Percentiles rank a stretch among this genome's conserved stretches.
phyloP scores from a whole-genome alignment of 139 green algal species.

The Tetradesmus lagerheimii region DNA sequence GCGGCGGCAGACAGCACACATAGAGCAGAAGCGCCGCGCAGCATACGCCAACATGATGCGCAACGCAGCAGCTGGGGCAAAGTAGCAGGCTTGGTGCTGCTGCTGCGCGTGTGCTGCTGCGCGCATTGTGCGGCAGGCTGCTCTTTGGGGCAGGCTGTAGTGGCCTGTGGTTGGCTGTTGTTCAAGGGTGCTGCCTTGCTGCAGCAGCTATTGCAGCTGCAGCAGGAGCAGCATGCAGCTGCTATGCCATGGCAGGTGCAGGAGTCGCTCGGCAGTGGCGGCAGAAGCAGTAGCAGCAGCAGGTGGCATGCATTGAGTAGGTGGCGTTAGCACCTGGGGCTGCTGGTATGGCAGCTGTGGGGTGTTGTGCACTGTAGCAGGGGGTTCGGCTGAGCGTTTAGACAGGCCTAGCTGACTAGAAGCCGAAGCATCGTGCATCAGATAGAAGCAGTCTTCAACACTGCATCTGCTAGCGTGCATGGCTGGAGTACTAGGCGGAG shows the following conservation, averaged over 20 bases:
- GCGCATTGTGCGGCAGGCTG: neutral
- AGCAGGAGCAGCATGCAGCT: neutral
- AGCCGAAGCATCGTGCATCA: neutral
- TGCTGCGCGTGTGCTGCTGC: neutral
- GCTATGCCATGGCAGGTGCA: neutral
- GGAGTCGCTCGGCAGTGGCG: neutral
- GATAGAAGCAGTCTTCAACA: neutral
- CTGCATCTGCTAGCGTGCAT: neutral
- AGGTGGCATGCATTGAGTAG: neutral
- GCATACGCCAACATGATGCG: constrained; percentile 89
- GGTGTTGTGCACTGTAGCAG: neutral
- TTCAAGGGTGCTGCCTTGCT: neutral
- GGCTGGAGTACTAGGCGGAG: neutral
- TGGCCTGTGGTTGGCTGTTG: neutral
- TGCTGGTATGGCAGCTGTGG: neutral
- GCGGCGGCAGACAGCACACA: constrained; percentile 75
- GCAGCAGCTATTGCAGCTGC: neutral
- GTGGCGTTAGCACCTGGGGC: neutral
- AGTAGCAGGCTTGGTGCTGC: neutral
- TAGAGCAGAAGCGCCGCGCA: constrained; percentile 87
- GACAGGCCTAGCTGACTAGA: neutral
- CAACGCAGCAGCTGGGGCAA: constrained; percentile 45
- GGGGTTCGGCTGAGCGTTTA: neutral
- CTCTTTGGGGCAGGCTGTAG: neutral
- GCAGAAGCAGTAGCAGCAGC: neutral